Evolutionary conservation across 345 rosid genomes (phyloP), one percentile per base, ranked within the genome.

Genomic region (Gossypium ekmanianum): DNA sequence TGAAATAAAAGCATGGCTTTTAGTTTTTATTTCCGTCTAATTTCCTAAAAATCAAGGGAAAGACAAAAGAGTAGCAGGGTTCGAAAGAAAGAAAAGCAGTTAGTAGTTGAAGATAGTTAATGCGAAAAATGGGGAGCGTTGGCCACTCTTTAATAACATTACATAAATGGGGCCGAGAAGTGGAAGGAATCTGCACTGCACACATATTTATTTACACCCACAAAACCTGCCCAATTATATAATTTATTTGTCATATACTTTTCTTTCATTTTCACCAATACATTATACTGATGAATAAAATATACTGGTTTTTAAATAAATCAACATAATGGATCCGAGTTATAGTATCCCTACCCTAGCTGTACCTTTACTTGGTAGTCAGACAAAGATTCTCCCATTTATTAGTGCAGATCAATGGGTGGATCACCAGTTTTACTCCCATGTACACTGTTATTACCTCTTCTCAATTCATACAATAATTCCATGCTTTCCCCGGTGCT

Each of bases 381-480:
- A 78, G 80, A 80, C 86, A 80, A 78, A 83, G 84, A 83, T 83
- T 83, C 84, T 80, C 68, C 56, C 73, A 58, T 78, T 76, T 44
- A 75, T 63, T 76, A 72, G 79, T 20, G 69, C 50, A 9, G 65
- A 14, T 5, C 41, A 5, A 34, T 34, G 41, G 41, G 41, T 34
- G 41, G 41, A 34, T 34, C 41, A 34, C 41, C 41, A 5, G 41
- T 34, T 34, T 34, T 34, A 34, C 41, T 34, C 41, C 68, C 68
- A 16, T 17, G 22, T 26, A 22, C 68, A 34, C 41, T 73, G 55
- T n/a, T 62, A 61, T 10, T 2, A 14, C 9, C 63, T 22, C 63
- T 24, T 59, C 39, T 34, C 39, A 34, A 34, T 34, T 34, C 39
- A 34, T 34, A 4, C 39, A 34, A 34, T 34, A 34, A 4, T 34